These are phyloP conservation scores for Pichia sp. DNA, from an alignment of 1,139 yeast genomes.

Conservation along the genomic window DNA sequence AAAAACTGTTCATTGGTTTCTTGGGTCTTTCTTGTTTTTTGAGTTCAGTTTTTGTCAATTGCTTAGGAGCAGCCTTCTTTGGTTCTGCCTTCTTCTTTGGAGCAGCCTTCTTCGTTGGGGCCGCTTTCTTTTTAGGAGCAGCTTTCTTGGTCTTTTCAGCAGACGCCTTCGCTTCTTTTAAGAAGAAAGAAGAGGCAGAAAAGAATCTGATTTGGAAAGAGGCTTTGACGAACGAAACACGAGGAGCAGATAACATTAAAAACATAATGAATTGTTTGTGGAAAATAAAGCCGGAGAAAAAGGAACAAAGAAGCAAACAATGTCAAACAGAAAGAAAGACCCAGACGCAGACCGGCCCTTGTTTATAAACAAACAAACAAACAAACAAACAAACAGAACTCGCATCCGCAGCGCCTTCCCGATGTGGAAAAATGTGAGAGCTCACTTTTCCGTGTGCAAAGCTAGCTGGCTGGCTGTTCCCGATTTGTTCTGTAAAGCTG, in stretches of 20 bases:
- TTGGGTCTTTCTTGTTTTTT: constrained; percentile 23
- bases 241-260: constrained; percentile 1
- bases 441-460: no score
- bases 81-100: constrained; percentile 3
- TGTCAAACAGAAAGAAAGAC: no score
- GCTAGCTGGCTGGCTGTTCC: no score
- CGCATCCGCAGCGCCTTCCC: no score
- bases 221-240: constrained; percentile 1
- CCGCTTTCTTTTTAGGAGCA: not conserved
- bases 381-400: no score
- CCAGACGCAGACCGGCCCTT: no score
- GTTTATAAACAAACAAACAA: no score
- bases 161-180: constrained; percentile 7
- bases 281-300: no score
- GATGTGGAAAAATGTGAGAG: no score
- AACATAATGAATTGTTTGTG: not conserved
- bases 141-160: not conserved
- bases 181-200: constrained; percentile 2
- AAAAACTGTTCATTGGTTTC: constrained; percentile 19
- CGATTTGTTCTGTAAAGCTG: no score
- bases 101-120: constrained; percentile 7
- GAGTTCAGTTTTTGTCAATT: constrained; percentile 10
- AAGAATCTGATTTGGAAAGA: constrained; percentile 2
- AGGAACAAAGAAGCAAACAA: no score
- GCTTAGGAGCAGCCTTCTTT: constrained; percentile 2